phyloP scores from a whole-genome alignment of 805 yeast genomes.

The Saccharomycopsis fibuligera region DNA sequence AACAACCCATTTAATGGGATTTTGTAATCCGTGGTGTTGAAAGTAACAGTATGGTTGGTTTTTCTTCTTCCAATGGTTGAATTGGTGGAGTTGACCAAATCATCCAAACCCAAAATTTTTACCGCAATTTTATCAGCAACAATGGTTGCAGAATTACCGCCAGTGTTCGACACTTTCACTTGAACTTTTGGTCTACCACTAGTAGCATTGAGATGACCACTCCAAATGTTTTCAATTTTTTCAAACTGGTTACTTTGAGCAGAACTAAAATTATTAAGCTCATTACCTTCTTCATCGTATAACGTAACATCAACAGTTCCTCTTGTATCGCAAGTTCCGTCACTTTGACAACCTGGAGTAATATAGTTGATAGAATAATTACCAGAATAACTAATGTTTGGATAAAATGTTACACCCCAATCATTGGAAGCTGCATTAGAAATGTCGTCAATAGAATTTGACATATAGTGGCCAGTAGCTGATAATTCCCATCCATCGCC shows the following conservation, averaged over 20 bases:
- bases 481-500: slow-evolving; percentile 29
- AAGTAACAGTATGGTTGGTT: slow-evolving; percentile 15
- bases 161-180: slow-evolving; percentile 31
- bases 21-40: slow-evolving; percentile 21
- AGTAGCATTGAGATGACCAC: slow-evolving; percentile 59
- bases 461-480: slow-evolving; percentile 32
- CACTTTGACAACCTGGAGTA: slow-evolving; percentile 82
- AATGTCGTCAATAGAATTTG: slow-evolving; percentile 24
- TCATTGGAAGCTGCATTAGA: slow-evolving; percentile 29
- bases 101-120: slow-evolving; percentile 41
- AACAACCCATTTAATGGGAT: slow-evolving; percentile 67
- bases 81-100: slow-evolving; percentile 28
- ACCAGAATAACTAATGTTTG: slow-evolving; percentile 69
- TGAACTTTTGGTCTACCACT: slow-evolving; percentile 36
- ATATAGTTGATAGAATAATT: slow-evolving; percentile 63
- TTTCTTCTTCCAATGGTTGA: slow-evolving; percentile 26
- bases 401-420: slow-evolving; percentile 47
- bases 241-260: slow-evolving; percentile 76
- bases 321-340: slow-evolving; percentile 60
- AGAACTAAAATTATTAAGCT: slow-evolving; percentile 34
- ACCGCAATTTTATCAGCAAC: slow-evolving; percentile 68
- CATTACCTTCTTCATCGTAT: slow-evolving; percentile 34
- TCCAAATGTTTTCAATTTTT: slow-evolving; percentile 73
- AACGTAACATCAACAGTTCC: slow-evolving; percentile 77
- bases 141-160: slow-evolving; percentile 36